Evolutionary conservation across 345 rosid genomes (phyloP).

Genomic region (Stellera chamaejasme): DNA sequence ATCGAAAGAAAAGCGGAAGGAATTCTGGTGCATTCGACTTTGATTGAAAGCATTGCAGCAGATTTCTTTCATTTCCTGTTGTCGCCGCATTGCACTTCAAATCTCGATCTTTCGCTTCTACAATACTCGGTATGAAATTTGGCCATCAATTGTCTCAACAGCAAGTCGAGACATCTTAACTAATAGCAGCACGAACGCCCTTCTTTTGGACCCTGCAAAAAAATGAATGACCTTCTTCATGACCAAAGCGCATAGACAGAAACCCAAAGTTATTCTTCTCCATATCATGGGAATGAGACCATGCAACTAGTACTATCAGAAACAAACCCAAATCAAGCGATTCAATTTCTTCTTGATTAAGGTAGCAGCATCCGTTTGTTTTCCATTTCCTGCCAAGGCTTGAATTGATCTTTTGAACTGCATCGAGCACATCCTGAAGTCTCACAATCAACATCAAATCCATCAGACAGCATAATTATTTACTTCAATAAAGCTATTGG

Average conservation of each 20-base stretch:
- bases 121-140: conserved; percentile 42
- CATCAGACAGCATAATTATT: background rate
- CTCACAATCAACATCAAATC: conserved; percentile 1
- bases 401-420: conserved; percentile 61
- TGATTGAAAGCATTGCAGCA: no score
- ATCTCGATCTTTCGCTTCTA: background rate
- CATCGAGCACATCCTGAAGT: conserved; percentile 58
- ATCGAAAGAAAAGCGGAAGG: no score
- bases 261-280: background rate
- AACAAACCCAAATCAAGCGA: conserved; percentile 55
- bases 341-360: conserved; percentile 60
- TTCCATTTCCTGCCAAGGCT: conserved; percentile 39
- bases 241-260: background rate
- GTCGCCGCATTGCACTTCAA: no score
- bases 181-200: conserved; percentile 51
- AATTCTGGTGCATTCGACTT: background rate
- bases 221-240: background rate
- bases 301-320: background rate
- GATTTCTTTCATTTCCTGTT: no score
- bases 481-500: background rate
- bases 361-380: conserved; percentile 27
- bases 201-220: conserved; percentile 52
- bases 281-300: background rate
- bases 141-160: conserved; percentile 53
- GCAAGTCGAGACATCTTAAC: conserved; percentile 54